These are phyloP conservation scores for Erysimum cheiranthoides DNA, from an alignment of 345 rosid genomes.

Conservation along the genomic window DNA sequence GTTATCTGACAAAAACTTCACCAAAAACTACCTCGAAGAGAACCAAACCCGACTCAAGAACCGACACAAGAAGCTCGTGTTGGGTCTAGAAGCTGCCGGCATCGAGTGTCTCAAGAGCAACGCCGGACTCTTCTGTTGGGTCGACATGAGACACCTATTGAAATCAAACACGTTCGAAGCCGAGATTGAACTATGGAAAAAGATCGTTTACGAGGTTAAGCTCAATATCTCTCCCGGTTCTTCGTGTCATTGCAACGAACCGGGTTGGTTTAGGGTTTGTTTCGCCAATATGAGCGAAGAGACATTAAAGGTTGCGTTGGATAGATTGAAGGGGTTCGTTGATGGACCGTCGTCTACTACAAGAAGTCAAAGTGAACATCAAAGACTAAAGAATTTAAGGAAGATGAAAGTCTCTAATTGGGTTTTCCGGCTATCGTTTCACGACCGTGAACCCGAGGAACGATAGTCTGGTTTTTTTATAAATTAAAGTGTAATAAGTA, in stretches of 20 bases:
- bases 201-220: constrained; percentile 68
- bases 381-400: constrained; percentile 53
- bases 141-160: constrained; percentile 72
- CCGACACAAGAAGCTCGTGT: constrained; percentile 56
- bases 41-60: constrained; percentile 62
- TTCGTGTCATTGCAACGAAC: constrained; percentile 80
- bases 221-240: constrained; percentile 75
- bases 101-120: constrained; percentile 70
- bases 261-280: constrained; percentile 79
- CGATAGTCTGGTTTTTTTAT: constrained; percentile 43
- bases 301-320: constrained; percentile 61
- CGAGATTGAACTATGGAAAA: constrained; percentile 80
- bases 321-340: constrained; percentile 61
- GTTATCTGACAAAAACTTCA: constrained; percentile 72
- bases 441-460: constrained; percentile 61
- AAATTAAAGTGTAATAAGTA: constrained; percentile 6
- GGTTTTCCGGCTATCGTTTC: constrained; percentile 78
- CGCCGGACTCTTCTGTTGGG: constrained; percentile 84
- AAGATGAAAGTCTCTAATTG: constrained; percentile 57
- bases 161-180: constrained; percentile 70
- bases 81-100: constrained; percentile 64
- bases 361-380: constrained; percentile 53
- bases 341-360: constrained; percentile 32
- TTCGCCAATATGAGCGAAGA: constrained; percentile 80
- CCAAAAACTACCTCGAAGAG: constrained; percentile 58